These are phyloP conservation scores for Cairneyella variabilis DNA, from an alignment of 495 filamentous ascomycete species.

Conservation along the genomic window DNA sequence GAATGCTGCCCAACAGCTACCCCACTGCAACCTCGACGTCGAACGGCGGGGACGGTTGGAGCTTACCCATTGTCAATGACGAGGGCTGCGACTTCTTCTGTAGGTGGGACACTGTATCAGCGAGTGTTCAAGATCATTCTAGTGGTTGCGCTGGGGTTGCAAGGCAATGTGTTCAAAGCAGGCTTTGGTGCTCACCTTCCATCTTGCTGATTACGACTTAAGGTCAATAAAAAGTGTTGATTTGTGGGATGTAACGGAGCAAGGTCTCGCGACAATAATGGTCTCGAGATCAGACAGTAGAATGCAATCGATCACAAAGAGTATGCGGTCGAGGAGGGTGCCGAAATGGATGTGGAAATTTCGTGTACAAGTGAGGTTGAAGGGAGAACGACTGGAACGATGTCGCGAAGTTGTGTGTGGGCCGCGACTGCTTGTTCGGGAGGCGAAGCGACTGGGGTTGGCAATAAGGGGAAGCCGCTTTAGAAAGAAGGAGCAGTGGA, in stretches of 20 bases:
- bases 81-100: constrained; percentile 99
- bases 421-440: constrained; percentile 18
- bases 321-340: constrained; percentile 19
- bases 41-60: constrained; percentile 20
- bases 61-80: constrained; percentile 99
- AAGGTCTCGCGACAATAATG: constrained; percentile 29
- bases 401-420: constrained; percentile 25
- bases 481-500: too few relatives aligned
- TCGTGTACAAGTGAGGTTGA: constrained; percentile 18
- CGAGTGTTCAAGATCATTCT: constrained; percentile 28
- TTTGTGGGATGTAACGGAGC: constrained; percentile 23
- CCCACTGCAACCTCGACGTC: constrained; percentile 23
- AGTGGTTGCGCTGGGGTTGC: constrained; percentile 29
- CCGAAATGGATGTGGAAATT: constrained; percentile 10
- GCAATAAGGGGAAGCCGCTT: too few relatives aligned
- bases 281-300: constrained; percentile 20
- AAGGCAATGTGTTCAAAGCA: constrained; percentile 30
- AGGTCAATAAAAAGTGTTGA: constrained; percentile 36
- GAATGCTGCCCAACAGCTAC: constrained; percentile 16
- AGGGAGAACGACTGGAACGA: constrained; percentile 23
- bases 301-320: constrained; percentile 25
- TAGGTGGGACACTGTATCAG: constrained; percentile 52
- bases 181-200: constrained; percentile 69
- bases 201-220: constrained; percentile 52
- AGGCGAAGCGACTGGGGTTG: constrained; percentile 19